A percentile compares a stretch with the other conserved stretches of the same genome.
Evolutionary conservation across 2,329 filamentous ascomycete genomes (phyloP).

Genomic region (Coniella vitis): DNA sequence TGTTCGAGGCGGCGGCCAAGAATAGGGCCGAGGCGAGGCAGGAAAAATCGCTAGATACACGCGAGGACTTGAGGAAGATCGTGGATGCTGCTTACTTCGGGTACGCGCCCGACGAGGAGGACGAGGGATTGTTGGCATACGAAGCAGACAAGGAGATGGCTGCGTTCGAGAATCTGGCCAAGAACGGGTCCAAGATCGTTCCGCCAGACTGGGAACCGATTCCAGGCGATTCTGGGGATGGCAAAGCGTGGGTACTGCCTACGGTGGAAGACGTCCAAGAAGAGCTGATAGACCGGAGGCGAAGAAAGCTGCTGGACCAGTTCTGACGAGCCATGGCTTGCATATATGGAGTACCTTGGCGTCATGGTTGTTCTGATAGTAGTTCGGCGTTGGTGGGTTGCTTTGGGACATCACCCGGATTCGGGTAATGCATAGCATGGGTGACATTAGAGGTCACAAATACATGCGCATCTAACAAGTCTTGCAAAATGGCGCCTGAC

Average conservation of each 20-base stretch:
- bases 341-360: background rate
- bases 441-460: no score
- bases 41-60: slow-evolving; percentile 56
- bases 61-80: slow-evolving; percentile 63
- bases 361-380: slow-evolving; percentile 4
- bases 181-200: slow-evolving; percentile 35
- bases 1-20: slow-evolving; percentile 73
- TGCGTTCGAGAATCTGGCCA: slow-evolving; percentile 62
- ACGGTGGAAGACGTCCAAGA: slow-evolving; percentile 89
- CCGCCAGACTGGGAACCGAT: slow-evolving; percentile 75
- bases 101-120: slow-evolving; percentile 88
- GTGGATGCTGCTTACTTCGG: slow-evolving; percentile 96
- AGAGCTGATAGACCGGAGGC: slow-evolving; percentile 80
- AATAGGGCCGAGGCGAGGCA: slow-evolving; percentile 40
- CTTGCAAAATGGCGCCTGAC: no score
- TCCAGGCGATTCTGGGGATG: slow-evolving; percentile 82
- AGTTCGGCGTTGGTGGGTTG: slow-evolving; percentile 9
- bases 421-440: no score
- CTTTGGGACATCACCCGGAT: no score
- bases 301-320: slow-evolving; percentile 78
- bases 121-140: slow-evolving; percentile 71
- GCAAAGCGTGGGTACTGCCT: slow-evolving; percentile 73
- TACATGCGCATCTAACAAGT: no score
- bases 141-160: slow-evolving; percentile 80
- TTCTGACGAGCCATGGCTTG: slow-evolving; percentile 34